A percentile compares a stretch with the other conserved stretches of the same genome.
Conservation (phyloP, 805 yeast species). For the Metschnikowia dekortorum region DNA sequence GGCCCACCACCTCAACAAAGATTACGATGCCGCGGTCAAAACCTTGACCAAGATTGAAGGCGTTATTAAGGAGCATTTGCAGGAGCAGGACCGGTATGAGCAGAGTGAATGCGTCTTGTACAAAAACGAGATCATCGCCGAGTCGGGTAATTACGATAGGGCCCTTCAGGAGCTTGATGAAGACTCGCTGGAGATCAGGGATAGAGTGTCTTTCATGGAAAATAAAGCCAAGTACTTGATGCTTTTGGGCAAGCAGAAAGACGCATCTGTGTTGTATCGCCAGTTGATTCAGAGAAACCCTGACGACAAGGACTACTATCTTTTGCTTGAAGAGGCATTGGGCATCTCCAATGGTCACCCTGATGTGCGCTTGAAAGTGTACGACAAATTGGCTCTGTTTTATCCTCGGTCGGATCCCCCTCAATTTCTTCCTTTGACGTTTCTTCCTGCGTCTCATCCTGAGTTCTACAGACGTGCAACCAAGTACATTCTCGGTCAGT, state of each 20-base stretch:
- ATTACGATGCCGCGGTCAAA: conserved; percentile 62
- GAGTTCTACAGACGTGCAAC: conserved; percentile 45
- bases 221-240: conserved; percentile 60
- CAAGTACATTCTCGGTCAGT: conserved; percentile 55
- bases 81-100: conserved; percentile 56
- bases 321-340: conserved; percentile 60
- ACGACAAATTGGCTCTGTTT: conserved; percentile 58
- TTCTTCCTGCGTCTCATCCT: conserved; percentile 50
- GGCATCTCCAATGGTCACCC: conserved; percentile 45
- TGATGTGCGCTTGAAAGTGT: conserved; percentile 53
- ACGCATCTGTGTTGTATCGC: conserved; percentile 68
- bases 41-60: conserved; percentile 75
- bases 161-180: conserved; percentile 60
- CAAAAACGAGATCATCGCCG: conserved; percentile 62
- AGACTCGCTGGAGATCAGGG: conserved; percentile 48
- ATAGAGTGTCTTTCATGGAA: conserved; percentile 60
- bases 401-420: conserved; percentile 87
- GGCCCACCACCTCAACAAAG: conserved; percentile 74
- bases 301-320: conserved; percentile 65
- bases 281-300: conserved; percentile 79
- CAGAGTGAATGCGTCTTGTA: conserved; percentile 76
- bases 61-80: conserved; percentile 61
- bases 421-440: conserved; percentile 69
- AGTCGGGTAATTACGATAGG: conserved; percentile 55
- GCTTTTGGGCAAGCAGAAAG: conserved; percentile 51